These are phyloP conservation scores for Dactylis glomerata DNA, from an alignment of 176 grass and related monocot species.

Conservation along the genomic window DNA sequence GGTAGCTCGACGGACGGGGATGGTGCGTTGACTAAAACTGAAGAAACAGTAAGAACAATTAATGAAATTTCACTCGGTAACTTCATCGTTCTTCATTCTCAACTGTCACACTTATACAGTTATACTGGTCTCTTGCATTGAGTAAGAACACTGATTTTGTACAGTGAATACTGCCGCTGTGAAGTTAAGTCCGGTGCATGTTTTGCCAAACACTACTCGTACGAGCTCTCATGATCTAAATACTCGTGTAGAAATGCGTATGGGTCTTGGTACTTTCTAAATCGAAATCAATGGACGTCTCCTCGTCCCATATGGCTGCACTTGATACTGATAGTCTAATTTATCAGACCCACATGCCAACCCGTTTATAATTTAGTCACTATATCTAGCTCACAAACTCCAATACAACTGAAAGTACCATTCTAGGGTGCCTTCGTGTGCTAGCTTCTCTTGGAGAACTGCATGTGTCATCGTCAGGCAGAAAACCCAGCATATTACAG, in stretches of 20 bases:
- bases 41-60: too few species aligned
- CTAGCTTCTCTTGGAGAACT: not conserved
- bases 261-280: slow-evolving; percentile 1
- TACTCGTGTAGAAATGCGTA: not conserved
- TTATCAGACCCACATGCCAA: not conserved
- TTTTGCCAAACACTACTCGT: not conserved
- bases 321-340: not conserved
- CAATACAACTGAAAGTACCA: slow-evolving; percentile 8
- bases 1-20: too few species aligned
- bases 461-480: slow-evolving; percentile 8
- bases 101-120: too few species aligned
- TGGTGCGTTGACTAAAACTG: too few species aligned
- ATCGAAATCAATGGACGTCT: not conserved
- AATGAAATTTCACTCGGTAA: too few species aligned
- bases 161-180: too few species aligned
- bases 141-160: too few species aligned
- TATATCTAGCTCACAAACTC: not conserved
- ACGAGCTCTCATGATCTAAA: not conserved
- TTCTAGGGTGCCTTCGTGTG: not conserved
- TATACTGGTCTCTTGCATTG: too few species aligned
- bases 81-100: too few species aligned
- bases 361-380: not conserved
- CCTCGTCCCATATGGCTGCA: not conserved
- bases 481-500: not conserved
- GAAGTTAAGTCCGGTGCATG: too few species aligned